Evolutionary conservation across 176 grass and related monocot genomes (phyloP), one percentile per base, ranked within the genome.

Genomic region (Ananas comosus): DNA sequence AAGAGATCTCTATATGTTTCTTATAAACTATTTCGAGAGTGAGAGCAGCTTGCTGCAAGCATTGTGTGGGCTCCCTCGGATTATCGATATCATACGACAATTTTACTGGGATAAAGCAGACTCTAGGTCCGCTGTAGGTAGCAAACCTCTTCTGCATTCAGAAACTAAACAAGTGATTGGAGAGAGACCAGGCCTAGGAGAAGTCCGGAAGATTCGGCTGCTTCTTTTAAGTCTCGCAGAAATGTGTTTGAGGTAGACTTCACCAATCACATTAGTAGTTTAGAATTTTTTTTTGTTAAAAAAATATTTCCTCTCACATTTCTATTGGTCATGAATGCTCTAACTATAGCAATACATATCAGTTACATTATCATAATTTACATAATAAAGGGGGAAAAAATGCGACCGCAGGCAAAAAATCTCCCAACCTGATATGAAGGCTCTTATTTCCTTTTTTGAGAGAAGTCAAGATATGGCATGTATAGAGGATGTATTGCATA

Each of bases 391-490:
- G 33, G 33, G 7, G 1, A 50, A 22, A 71, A 68, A 68, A 65
- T 87, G 58, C 73, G 9, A 79, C 77, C 82, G 66, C 71, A 97
- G 93, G 83, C 64, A 89, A 67, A 92, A 97, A 67, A 83, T 92
- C 82, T 87, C 77, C 68, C 74, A 69, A 68, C 58, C 76, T 78
- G 93, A 97, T 85, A 79, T 97, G 80, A 97, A 72, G 79, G 86
- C 84, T 76, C 81, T 97, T 57, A 81, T 92, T 68, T 89, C 93
- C 42, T 90, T 97, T 74, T 83, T 97, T 9, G 93, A 97, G 83
- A 92, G 78, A 85, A 97, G 93, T 83, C 86, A 90, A 74, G 93
- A 97, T 85, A 81, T 97, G 88, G 84, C 84, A 66, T 97, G 89
- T 47, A 83, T 97, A 70, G 93, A 97, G 74, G 93, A 97, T 87